These are phyloP conservation scores for Xerophyta viscosa DNA, from an alignment of 106 monocot genomes.

Conservation along the genomic window DNA sequence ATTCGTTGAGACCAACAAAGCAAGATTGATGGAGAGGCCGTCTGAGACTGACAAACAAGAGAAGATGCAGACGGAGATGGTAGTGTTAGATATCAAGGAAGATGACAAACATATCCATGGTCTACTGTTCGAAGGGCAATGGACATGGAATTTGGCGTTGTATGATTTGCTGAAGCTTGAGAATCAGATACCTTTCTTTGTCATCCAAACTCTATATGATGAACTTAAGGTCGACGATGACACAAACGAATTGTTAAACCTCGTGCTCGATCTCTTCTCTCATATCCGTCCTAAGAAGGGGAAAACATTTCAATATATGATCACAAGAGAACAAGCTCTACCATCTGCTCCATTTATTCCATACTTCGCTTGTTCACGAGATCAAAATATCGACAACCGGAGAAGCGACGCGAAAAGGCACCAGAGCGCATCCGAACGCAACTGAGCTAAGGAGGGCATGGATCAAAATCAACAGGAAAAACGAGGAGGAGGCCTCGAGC, in stretches of 20 bases:
- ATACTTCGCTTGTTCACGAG: neutral
- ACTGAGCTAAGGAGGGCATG: constrained; percentile 13
- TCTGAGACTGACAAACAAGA: too few relatives aligned
- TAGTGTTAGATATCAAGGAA: neutral
- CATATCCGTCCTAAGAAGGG: neutral
- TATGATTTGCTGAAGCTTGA: constrained; percentile 24
- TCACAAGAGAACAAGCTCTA: neutral
- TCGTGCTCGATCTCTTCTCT: constrained; percentile 12
- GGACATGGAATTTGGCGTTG: constrained; percentile 3
- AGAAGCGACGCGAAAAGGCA: neutral
- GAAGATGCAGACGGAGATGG: neutral
- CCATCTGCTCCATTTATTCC: constrained; percentile 5
- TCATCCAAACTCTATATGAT: too few relatives aligned
- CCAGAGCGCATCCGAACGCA: constrained; percentile 5
- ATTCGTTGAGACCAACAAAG: too few relatives aligned
- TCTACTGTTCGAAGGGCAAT: neutral
- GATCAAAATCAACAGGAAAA: constrained; percentile 12
- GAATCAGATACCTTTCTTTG: too few relatives aligned
- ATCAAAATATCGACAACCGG: neutral
- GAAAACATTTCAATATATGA: neutral
- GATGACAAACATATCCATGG: neutral
- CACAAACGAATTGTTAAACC: neutral
- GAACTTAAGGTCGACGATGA: neutral
- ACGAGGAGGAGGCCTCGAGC: constrained; percentile 6
- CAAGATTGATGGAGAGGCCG: too few relatives aligned